Evolutionary conservation across 2,329 filamentous ascomycete genomes (phyloP), one percentile per base, ranked within the genome.

Genomic region (Blumeriella jaapii): DNA sequence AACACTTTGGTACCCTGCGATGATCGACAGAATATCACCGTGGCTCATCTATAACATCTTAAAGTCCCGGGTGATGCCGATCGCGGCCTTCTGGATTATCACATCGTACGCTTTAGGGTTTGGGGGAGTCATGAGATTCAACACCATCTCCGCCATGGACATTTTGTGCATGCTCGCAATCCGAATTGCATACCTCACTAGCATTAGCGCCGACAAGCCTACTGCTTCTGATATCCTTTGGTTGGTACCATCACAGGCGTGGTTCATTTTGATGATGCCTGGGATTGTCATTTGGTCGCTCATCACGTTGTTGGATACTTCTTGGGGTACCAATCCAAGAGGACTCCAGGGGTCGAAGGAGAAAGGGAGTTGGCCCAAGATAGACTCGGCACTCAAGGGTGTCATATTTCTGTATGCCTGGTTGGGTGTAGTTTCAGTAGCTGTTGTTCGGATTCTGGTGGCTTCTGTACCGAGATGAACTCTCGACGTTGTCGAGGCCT

Each of bases 221-320:
- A 32, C 30, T 5, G 20, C 8, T 6, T 25, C 20, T 2, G 30
- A 32, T 11, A 8, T 32, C 6, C 2, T 32, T n/a, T 32, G 30
- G 30, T 22, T 31, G 12, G 6, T 23, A 4, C 29, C 30, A 2
- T 24, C 30, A 10, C 5, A 24, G 2, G 6, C 25, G 2, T 32
- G 20, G 20, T 25, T 25, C 18, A 16, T 15, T 12, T 10, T 32
- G 13, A 25, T 32, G 30, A 24, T 22, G 2, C 30, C 30, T 4
- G 30, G 20, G 8, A 32, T 32, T 8, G 19, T 25, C 4, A n/a
- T 32, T 6, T 32, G 22, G 30, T 32, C 30, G 13, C 20, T 32
- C 18, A 3, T 32, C 8, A 32, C 30, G 5, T n/a, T 32, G 8
- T 25, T 24, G 8, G 30, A 32, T 24, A 10, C 24, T 8, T 32